A percentile compares a stretch with the other conserved stretches of the same genome.
Conservation (phyloP, 306 rosid genomes). For the Fragaria vesca region DNA sequence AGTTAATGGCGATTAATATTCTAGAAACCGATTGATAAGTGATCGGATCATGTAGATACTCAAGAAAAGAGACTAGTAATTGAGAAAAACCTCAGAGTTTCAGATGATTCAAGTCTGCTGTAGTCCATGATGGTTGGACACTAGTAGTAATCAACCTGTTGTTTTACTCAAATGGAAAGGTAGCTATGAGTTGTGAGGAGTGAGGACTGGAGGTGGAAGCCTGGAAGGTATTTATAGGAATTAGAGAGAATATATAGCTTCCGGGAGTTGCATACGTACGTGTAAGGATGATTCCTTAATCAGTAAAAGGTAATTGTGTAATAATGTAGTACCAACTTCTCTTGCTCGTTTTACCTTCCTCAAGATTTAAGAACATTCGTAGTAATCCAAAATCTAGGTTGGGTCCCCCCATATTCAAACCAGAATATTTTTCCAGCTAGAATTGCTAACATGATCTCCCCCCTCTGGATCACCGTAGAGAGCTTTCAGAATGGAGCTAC, state of each 20-base stretch:
- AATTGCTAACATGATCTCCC: not conserved
- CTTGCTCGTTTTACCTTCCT: slow-evolving; percentile 1
- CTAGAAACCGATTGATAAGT: not conserved
- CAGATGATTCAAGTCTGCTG: slow-evolving; percentile 49
- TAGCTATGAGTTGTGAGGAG: not conserved
- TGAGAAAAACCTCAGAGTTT: slow-evolving; percentile 57
- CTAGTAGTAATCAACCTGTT: not conserved
- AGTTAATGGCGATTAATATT: not conserved
- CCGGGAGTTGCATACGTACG: not conserved
- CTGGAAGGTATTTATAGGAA: not conserved
- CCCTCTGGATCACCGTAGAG: not conserved
- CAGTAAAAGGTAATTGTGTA: not conserved
- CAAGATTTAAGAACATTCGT: slow-evolving; percentile 33
- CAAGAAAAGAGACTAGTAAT: slow-evolving; percentile 8
- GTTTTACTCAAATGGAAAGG: not conserved
- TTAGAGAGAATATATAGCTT: not conserved
- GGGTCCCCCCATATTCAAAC: slow-evolving; percentile 33
- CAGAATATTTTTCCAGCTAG: slow-evolving; percentile 24
- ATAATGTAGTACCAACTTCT: not conserved
- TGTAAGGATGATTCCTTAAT: not conserved
- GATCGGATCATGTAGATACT: not conserved
- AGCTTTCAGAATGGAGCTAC: not conserved
- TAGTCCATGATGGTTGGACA: slow-evolving; percentile 43
- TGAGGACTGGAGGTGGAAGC: slow-evolving; percentile 3
- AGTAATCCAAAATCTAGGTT: slow-evolving; percentile 30